Evolutionary conservation across 257 asterid genomes (phyloP).

Genomic region (Scutellaria baicalensis): DNA sequence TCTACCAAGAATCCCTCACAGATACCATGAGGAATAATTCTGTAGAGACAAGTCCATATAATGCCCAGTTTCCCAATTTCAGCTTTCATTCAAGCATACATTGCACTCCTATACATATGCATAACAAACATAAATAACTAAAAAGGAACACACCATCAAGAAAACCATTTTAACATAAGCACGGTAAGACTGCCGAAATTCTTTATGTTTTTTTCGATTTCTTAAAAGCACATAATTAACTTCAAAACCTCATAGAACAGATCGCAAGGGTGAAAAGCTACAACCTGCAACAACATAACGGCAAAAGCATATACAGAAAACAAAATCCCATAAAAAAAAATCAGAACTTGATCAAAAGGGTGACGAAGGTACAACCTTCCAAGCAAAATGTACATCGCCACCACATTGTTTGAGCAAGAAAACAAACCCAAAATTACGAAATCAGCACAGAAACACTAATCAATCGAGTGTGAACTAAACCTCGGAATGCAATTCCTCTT

Average conservation of each 20-base stretch:
- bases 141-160: not conserved
- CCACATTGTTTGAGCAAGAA: not conserved
- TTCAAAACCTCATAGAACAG: not conserved
- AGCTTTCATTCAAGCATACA: constrained; percentile 3
- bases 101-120: not conserved
- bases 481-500: constrained; percentile 33
- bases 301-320: not conserved
- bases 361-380: constrained; percentile 7
- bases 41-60: not conserved
- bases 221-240: not conserved
- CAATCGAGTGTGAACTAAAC: constrained; percentile 20
- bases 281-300: not conserved
- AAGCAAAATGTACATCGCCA: constrained; percentile 9
- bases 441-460: not conserved
- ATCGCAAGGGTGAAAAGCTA: not conserved
- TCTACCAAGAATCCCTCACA: not conserved
- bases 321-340: not conserved
- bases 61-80: not conserved
- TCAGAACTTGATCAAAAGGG: constrained; percentile 15
- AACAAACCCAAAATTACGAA: not conserved
- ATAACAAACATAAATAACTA: not conserved
- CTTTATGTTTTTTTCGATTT: not conserved
- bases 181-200: not conserved
- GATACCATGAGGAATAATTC: not conserved
- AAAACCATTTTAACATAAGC: not conserved